Percentiles rank a stretch among this genome's conserved stretches.
Conservation (phyloP, 208 protist genomes). For the Trypanosoma congolense region DNA sequence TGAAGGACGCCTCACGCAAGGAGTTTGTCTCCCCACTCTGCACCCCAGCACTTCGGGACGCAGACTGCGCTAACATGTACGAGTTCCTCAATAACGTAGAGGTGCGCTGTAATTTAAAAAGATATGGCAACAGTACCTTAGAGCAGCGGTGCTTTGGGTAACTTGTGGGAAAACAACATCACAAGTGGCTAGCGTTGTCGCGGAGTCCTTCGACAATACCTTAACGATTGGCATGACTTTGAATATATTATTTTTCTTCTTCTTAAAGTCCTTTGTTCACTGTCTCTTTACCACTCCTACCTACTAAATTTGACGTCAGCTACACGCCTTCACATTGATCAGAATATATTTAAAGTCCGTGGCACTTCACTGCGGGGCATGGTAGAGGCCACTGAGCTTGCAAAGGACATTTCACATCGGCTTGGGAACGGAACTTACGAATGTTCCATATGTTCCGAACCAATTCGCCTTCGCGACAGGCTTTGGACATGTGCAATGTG, state of each 20-base stretch:
- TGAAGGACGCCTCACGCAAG: slow-evolving; percentile 49
- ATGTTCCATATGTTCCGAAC: slow-evolving; percentile 68
- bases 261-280: too few species aligned
- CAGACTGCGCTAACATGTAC: slow-evolving; percentile 50
- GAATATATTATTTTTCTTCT: neutral
- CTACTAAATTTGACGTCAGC: too few species aligned
- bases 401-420: slow-evolving; percentile 38
- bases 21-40: slow-evolving; percentile 46
- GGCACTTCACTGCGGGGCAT: neutral
- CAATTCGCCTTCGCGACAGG: slow-evolving; percentile 33
- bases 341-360: too few species aligned
- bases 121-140: neutral
- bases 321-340: too few species aligned
- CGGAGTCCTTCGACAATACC: too few species aligned
- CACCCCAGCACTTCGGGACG: slow-evolving; percentile 40
- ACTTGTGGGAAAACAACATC: too few species aligned
- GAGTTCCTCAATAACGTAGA: slow-evolving; percentile 47
- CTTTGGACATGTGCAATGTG: slow-evolving; percentile 66
- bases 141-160: slow-evolving; percentile 8
- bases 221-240: too few species aligned
- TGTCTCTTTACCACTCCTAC: too few species aligned
- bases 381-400: slow-evolving; percentile 16
- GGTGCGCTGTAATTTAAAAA: slow-evolving; percentile 28
- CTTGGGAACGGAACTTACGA: slow-evolving; percentile 51
- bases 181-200: too few species aligned